Evolutionary conservation across 2,329 filamentous ascomycete genomes (phyloP), one percentile per base, ranked within the genome.

Genomic region (Colletotrichum sp.): DNA sequence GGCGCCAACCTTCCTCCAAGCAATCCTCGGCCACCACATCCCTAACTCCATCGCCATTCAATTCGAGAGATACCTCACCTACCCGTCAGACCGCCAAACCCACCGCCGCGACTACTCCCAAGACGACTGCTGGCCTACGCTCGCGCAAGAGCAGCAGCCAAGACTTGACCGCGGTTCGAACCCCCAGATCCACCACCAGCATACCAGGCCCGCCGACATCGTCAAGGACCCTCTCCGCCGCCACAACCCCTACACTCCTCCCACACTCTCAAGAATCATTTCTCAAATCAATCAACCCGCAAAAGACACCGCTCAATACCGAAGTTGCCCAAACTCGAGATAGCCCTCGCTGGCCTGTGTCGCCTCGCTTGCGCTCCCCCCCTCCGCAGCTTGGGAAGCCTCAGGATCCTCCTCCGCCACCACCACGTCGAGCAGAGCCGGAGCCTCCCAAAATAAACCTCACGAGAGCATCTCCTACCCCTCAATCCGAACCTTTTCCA

Each of bases 301-400:
- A 93, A 80, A 95, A 96, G 83, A 86, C 90, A 7, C 83, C 87
- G 28, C 81, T 87, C 77, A 82, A 84, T 66, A 82, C 87, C 68
- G 89, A 93, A 68, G 81, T 72, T 11, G 19, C 32, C 22, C 75
- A 83, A 66, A 78, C 88, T 55, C 89, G 83, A 80, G 90, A 92
- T 73, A 89, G 89, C 69, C 92, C 92, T 77, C 91, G 93, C 84
- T 96, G 94, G 94, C 94, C 95, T 30, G 86, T 94, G 77, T 96
- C 94, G 63, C 94, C 95, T 61, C 91, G 94, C 77, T 83, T 97
- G 78, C 94, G 93, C 82, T 96, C 95, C 9, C 95, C 95, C 71
- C 94, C 95, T 25, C 94, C 94, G 15, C 82, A 87, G 69, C 81
- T 87, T 72, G 87, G 85, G 81, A 88, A 86, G 76, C 86, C 85